phyloP scores from a whole-genome alignment of 306 rosid species.

The Fagus crenata region DNA sequence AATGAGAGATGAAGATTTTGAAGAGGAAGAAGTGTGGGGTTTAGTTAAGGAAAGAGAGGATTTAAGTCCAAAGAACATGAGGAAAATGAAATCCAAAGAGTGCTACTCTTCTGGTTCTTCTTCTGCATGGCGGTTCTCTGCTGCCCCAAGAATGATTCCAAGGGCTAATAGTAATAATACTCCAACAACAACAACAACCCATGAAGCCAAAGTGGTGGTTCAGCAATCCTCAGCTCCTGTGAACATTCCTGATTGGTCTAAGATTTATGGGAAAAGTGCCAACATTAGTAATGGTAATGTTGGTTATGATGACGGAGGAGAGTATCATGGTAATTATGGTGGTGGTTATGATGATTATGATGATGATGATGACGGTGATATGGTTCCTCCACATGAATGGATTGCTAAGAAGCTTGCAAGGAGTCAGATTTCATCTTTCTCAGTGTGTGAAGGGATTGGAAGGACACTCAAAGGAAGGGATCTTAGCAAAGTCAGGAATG shows the following conservation, averaged over 20 bases:
- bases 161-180: conserved; percentile 28
- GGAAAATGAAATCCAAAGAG: conserved; percentile 29
- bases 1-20: conserved; percentile 48
- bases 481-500: conserved; percentile 87
- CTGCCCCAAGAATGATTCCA: conserved; percentile 55
- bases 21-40: conserved; percentile 67
- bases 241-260: conserved; percentile 86
- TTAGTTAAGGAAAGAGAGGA: conserved; percentile 33
- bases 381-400: conserved; percentile 98
- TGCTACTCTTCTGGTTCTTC: conserved; percentile 36
- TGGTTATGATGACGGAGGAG: conserved; percentile 16
- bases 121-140: conserved; percentile 51
- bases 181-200: conserved; percentile 25
- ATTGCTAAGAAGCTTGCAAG: conserved; percentile 84
- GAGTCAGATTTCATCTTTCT: conserved; percentile 84
- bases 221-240: conserved; percentile 74
- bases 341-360: conserved; percentile 27
- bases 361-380: conserved; percentile 44
- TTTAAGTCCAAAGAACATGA: conserved; percentile 26
- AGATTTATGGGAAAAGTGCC: conserved; percentile 60
- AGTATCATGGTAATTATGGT: conserved; percentile 3
- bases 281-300: conserved; percentile 6
- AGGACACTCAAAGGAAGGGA: conserved; percentile 96
- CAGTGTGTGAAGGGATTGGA: conserved; percentile 88
- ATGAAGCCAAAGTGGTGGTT: conserved; percentile 31